Evolutionary conservation across 495 filamentous ascomycete genomes (phyloP), one percentile per base, ranked within the genome.

Genomic region (Penicillium herquei): DNA sequence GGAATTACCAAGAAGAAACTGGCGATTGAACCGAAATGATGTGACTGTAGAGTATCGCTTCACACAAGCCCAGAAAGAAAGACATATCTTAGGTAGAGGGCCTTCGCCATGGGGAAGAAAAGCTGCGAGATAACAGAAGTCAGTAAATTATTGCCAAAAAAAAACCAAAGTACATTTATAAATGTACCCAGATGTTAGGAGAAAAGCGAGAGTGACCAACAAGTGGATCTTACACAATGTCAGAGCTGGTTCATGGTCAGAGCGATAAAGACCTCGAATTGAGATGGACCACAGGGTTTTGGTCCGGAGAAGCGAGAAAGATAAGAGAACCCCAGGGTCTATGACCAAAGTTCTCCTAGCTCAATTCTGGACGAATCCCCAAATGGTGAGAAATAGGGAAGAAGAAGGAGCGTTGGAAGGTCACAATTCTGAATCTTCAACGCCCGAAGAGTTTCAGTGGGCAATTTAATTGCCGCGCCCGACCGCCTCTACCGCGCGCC

Each of bases 21-120:
- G 57, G 60, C 35, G 67, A 63, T 69, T 66, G 67, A 67, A 65
- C 68, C 45, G 63, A 72, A 64, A 66, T 54, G 54, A 71, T 55
- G 66, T 70, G 65, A 70, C 68, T 78, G 66, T 63, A 64, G 61
- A 64, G 70, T 71, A 67, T 71, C 71, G 68, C 65, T 77, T 78
- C 74, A 77, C 73, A 72, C 67, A 75, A 72, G 67, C 64, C 68
- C 66, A 69, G 72, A 77, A 74, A 72, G 68, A 76, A 75, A 74
- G 72, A 72, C 73, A 78, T 77, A 70, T 77, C 76, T 77, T 66
- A 69, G 69, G 57, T 71, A 70, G 68, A 73, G 71, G 71, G 70
- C 74, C 72, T 77, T 75, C 77, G 79, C 78, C 76, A 78, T 78
- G 64, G 48, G 60, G 73, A 68, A 26, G 21, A 26, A 74, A 74